Conservation (phyloP, 345 rosid species). For the Camelina neglecta region DNA sequence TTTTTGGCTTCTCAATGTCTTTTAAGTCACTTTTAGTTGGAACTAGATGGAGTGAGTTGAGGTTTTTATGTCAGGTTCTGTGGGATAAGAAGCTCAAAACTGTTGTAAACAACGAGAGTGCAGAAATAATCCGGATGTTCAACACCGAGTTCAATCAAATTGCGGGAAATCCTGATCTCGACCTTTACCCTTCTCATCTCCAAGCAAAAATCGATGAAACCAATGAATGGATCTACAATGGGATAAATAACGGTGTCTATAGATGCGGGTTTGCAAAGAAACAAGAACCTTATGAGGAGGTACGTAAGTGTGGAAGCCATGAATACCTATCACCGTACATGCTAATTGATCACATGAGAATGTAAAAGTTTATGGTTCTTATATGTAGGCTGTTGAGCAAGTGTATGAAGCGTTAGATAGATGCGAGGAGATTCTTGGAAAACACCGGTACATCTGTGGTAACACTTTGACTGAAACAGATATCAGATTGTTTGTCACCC, state of each 20-base stretch:
- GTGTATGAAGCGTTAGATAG: conserved; percentile 73
- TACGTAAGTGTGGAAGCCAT: conserved; percentile 29
- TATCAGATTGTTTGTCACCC: conserved; percentile 82
- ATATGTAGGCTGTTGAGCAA: conserved; percentile 68
- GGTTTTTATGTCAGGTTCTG: conserved; percentile 46
- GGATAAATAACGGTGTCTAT: conserved; percentile 62
- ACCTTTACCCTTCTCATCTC: conserved; percentile 55
- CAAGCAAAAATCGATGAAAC: conserved; percentile 49
- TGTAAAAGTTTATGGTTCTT: conserved; percentile 19
- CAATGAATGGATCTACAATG: conserved; percentile 57
- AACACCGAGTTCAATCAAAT: conserved; percentile 58
- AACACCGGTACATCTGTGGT: conserved; percentile 78
- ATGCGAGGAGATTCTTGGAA: conserved; percentile 74
- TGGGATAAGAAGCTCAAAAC: conserved; percentile 72
- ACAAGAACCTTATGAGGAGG: conserved; percentile 64
- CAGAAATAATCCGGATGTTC: conserved; percentile 62
- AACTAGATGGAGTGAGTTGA: conserved; percentile 20
- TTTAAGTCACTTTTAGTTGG: conserved; percentile 31
- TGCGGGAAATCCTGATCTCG: conserved; percentile 52
- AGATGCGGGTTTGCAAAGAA: conserved; percentile 58
- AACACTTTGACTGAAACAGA: conserved; percentile 74
- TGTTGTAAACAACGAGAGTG: conserved; percentile 64
- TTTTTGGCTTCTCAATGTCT: neutral
- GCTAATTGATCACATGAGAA: neutral
- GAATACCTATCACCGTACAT: neutral